Percentiles rank a stretch among this genome's conserved stretches.
These are phyloP conservation scores for Heritiera fomes DNA, from an alignment of 345 rosid genomes.

Conservation along the genomic window DNA sequence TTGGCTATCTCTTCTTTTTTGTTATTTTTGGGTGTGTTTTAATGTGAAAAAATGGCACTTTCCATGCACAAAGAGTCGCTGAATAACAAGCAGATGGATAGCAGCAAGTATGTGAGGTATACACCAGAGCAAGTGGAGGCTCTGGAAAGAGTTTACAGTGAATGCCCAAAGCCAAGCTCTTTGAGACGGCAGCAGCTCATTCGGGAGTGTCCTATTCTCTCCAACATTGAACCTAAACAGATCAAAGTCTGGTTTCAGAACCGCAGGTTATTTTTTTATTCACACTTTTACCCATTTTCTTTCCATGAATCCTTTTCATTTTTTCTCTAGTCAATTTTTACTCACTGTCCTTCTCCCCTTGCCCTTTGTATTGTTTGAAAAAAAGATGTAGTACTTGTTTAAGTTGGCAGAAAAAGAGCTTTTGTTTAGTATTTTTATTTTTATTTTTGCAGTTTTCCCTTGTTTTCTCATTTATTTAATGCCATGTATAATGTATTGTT, in stretches of 20 bases:
- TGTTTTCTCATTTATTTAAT: background rate
- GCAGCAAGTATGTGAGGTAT: conserved; percentile 67
- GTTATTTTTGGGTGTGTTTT: background rate
- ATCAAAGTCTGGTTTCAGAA: conserved; percentile 30
- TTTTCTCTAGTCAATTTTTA: too few relatives aligned
- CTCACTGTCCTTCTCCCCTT: background rate
- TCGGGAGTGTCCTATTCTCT: conserved; percentile 48
- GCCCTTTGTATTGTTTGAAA: background rate
- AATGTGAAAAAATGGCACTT: conserved; percentile 32
- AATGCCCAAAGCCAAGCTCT: conserved; percentile 83
- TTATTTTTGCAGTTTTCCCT: background rate
- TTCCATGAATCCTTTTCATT: background rate
- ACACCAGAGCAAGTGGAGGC: conserved; percentile 84
- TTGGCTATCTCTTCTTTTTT: background rate
- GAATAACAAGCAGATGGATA: conserved; percentile 51
- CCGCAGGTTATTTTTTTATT: conserved; percentile 4
- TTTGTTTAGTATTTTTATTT: background rate
- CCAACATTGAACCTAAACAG: conserved; percentile 28
- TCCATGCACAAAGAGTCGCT: conserved; percentile 40
- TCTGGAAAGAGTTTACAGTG: conserved; percentile 69
- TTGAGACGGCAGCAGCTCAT: conserved; percentile 72
- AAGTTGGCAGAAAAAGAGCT: background rate
- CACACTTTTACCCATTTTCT: background rate
- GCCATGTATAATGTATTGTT: too few relatives aligned
- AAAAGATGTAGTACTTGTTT: background rate